Evolutionary conservation across 2,329 filamentous ascomycete genomes (phyloP), one percentile per base, ranked within the genome.

Genomic region (Trichoderma sp.): DNA sequence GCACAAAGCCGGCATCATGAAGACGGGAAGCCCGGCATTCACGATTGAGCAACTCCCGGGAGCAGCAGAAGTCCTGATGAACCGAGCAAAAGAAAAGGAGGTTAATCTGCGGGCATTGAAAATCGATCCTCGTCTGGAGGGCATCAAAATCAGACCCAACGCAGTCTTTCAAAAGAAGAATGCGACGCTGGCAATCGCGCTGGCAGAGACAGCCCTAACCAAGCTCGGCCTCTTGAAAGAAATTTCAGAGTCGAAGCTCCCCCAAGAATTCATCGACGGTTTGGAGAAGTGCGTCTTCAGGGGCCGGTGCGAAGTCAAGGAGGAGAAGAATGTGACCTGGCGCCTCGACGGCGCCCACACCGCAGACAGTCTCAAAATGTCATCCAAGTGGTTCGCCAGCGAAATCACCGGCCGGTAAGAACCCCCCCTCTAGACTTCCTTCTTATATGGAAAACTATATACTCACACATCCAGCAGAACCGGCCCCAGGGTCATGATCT

Each of bases 321-420:
- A 78, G 4, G 85, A 88, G 69, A 82, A 81, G 3, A 74, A 75
- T 2, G 81, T 97, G 5, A 84, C 84, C 17, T 99, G 94, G 94
- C 91, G 94, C 75, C 87, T 99, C 22, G 95, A 99, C 75, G 94
- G 95, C 9, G 95, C 93, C 2, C 95, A 99, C 78, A 99, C 94
- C 0, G 84, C 91, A 4, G 94, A 98, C 76, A 97, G 93, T 76
- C 90, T 99, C 65, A 87, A 90, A 70, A 86, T 92, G 71, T 92
- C 93, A 5, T 90, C 90, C 0, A 86, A 87, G 70, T 97, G 94
- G 94, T 98, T 97, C 75, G 86, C 88, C 2, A 77, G 78, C 10
- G 83, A 86, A 73, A 81, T 75, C n/a, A 74, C 76, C 34, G 69
- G 69, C 57, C 74, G 73, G 77, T 77, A 74, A 67, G 76, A 54